A percentile compares a stretch with the other conserved stretches of the same genome.
phyloP scores from a whole-genome alignment of 2,329 filamentous ascomycete genomes.

The Phoma sp. region DNA sequence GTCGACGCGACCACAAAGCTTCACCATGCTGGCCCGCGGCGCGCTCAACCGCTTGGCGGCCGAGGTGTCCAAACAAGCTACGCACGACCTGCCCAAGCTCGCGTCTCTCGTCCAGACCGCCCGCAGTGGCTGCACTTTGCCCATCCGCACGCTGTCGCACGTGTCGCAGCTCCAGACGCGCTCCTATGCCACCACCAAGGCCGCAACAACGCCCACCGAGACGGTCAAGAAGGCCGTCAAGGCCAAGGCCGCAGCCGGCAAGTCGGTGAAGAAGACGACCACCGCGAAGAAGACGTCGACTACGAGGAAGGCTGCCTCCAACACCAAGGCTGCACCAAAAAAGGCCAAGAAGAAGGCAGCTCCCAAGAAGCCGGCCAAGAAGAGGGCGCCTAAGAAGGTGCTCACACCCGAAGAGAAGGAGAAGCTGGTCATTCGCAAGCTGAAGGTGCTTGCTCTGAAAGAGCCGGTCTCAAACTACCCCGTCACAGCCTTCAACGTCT shows the following conservation, averaged over 20 bases:
- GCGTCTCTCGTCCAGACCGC: slow-evolving; percentile 37
- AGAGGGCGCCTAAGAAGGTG: slow-evolving; percentile 28
- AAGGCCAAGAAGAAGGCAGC: slow-evolving; percentile 34
- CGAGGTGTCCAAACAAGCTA: slow-evolving; percentile 42
- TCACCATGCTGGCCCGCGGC: slow-evolving; percentile 46
- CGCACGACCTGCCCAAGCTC: slow-evolving; percentile 46
- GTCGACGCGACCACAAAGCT: slow-evolving; percentile 3
- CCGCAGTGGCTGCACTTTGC: slow-evolving; percentile 13
- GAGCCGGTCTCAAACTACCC: slow-evolving; percentile 29
- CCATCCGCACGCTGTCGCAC: slow-evolving; percentile 7
- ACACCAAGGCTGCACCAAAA: slow-evolving; percentile 33
- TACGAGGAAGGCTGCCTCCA: slow-evolving; percentile 26
- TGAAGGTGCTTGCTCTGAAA: slow-evolving; percentile 48
- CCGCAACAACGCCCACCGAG: slow-evolving; percentile 39
- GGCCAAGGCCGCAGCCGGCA: slow-evolving; percentile 31
- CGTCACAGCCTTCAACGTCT: slow-evolving; percentile 33
- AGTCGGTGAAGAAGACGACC: slow-evolving; percentile 26
- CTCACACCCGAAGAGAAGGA: slow-evolving; percentile 40
- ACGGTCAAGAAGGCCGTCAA: slow-evolving; percentile 37
- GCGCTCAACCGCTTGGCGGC: slow-evolving; percentile 46
- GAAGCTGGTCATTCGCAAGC: slow-evolving; percentile 33
- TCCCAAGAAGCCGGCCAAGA: slow-evolving; percentile 35
- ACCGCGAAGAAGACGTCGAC: slow-evolving; percentile 13
- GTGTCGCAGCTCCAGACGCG: slow-evolving; percentile 22
- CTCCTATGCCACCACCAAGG: slow-evolving; percentile 42